A percentile compares a stretch with the other conserved stretches of the same genome.
Conservation (phyloP, 2,329 filamentous ascomycete species). For the Xylariales sp. region DNA sequence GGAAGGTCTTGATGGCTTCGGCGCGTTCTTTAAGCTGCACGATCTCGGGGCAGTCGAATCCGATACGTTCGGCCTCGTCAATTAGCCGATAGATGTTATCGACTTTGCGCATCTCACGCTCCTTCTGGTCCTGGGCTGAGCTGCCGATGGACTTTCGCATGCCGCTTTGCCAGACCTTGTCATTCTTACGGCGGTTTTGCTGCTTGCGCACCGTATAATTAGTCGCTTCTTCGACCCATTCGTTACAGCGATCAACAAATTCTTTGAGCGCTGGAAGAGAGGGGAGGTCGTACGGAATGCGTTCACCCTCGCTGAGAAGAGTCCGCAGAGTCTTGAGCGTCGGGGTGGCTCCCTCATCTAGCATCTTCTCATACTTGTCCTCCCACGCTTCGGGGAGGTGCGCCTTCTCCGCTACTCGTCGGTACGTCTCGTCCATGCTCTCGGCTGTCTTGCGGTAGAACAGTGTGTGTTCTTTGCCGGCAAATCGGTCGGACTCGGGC, state of each 20-base stretch:
- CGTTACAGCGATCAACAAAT: slow-evolving; percentile 94
- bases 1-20: slow-evolving; percentile 79
- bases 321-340: slow-evolving; percentile 81
- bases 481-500: slow-evolving; percentile 61
- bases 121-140: slow-evolving; percentile 65
- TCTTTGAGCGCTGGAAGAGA: slow-evolving; percentile 77
- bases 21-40: slow-evolving; percentile 78
- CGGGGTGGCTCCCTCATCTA: slow-evolving; percentile 80
- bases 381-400: slow-evolving; percentile 83
- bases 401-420: slow-evolving; percentile 82
- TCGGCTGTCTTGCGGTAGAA: slow-evolving; percentile 74
- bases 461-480: slow-evolving; percentile 67
- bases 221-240: slow-evolving; percentile 96
- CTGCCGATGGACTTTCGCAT: slow-evolving; percentile 63
- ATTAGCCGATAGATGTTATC: slow-evolving; percentile 85
- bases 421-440: slow-evolving; percentile 59
- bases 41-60: slow-evolving; percentile 93
- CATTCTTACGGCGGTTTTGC: slow-evolving; percentile 92
- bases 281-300: slow-evolving; percentile 84
- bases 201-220: slow-evolving; percentile 97
- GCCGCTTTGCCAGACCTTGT: slow-evolving; percentile 76
- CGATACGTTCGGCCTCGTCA: slow-evolving; percentile 76
- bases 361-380: slow-evolving; percentile 78
- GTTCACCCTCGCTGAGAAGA: slow-evolving; percentile 88
- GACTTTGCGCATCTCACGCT: slow-evolving; percentile 83